Base-by-base conservation (phyloP, 257 asterid species). In the Striga asiatica region DNA sequence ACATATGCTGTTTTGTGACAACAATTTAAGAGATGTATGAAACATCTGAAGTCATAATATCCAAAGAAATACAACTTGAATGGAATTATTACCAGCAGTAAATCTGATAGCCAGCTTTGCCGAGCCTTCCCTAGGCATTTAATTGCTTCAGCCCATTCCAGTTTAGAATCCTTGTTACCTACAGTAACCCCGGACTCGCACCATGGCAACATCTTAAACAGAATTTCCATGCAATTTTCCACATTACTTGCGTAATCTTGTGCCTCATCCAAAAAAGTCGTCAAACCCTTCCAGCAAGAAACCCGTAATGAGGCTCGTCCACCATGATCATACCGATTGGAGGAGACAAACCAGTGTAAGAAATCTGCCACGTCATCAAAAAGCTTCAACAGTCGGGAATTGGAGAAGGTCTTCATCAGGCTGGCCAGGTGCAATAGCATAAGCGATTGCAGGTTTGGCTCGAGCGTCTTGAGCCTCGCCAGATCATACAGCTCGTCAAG, bases 261-360 rank as follows among this genome's bases (percentile, higher is more conserved):
- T 11, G 66, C 48, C 60, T 76, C 78, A 38, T 68, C 76, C 66
- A 80, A 69, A 79, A 95, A 84, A 49, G 61, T 50, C 62, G 62
- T 67, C 66, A 92, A 76, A 61, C 98, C 95, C 69, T 83, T 92
- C 98, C 98, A 92, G 74, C 97, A 82, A 42, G 93, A 80, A 70
- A 83, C 67, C 65, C 89, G 74, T 58, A 87, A 56, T 2, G 77
- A 71, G 56, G 61, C 76, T 71, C 74, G 77, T 39, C 74, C 73
- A 64, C 69, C 85, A 37, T 59, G 35, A 39, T 46, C 71, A 59
- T 69, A 66, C 48, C 62, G 67, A 65, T 74, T 82, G 56, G 93
- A 79, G 62, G 77, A 77, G 57, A 46, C 61, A 37, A 64, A 46
- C 79, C 78, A 76, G 38, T 48, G 70, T 29, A 87, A 58, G 71